Conservation (phyloP, 345 rosid species). For the Brassica napus region DNA sequence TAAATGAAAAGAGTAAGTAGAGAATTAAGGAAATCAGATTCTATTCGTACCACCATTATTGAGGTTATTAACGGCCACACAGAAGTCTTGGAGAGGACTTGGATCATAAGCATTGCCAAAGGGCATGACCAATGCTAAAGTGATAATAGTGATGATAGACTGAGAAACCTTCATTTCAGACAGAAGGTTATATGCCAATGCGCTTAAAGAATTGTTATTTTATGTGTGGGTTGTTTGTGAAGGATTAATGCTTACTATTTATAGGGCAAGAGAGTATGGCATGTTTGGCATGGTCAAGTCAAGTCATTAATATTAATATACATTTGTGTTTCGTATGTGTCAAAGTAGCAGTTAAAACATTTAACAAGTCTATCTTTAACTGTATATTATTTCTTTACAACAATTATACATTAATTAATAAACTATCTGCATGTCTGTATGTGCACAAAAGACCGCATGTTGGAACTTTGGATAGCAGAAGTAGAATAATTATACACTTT, state of each 20-base stretch:
- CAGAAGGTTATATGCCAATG: not conserved
- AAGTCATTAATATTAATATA: not conserved
- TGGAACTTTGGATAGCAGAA: not conserved
- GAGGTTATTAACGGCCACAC: conserved; percentile 23
- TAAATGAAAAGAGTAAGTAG: not conserved
- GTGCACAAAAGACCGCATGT: not conserved
- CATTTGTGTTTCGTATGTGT: not conserved
- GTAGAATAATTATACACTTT: not conserved
- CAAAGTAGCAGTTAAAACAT: not conserved
- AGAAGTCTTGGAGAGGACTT: conserved; percentile 33
- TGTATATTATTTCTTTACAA: not conserved
- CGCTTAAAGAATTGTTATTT: not conserved
- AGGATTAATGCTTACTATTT: not conserved
- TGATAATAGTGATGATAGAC: not conserved
- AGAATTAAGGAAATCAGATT: not conserved
- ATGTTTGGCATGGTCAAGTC: conserved; percentile 22
- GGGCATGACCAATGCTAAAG: conserved; percentile 4
- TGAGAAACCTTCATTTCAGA: conserved; percentile 14
- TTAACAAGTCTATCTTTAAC: not conserved
- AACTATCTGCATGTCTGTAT: not conserved
- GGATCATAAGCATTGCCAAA: conserved; percentile 24
- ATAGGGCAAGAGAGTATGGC: conserved; percentile 16
- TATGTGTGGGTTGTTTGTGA: conserved; percentile 23
- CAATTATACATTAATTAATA: not conserved
- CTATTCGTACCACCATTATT: conserved; percentile 28